Base-by-base conservation (phyloP, 208 protist species). In the Leishmania major region DNA sequence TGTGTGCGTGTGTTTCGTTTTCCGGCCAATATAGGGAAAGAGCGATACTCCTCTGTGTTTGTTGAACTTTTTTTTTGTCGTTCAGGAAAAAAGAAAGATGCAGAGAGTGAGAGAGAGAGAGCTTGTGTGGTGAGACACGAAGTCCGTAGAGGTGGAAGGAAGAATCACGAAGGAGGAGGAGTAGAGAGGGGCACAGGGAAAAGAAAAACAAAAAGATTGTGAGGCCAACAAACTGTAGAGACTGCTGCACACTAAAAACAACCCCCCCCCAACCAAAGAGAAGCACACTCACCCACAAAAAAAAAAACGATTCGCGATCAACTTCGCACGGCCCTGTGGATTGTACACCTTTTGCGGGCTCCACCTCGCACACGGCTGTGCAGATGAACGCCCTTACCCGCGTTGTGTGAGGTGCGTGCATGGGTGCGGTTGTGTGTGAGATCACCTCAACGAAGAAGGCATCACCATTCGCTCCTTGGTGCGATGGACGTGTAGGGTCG, bases 301-400 rank as follows among this genome's bases (percentile, higher is more conserved):
- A 62, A 62, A 66, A 43, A 77, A 77, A 62, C 5, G 51, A 40
- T 64, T 77, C 13, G 45, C 73, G 35, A 43, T n/a, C 73, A 47
- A 53, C 19, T 62, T 64, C 31, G 45, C 17, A 64, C 62, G 22
- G 53, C 31, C 37, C 35, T 45, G 73, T 45, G 47, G 35, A 66
- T 49, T 62, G 53, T 64, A 64, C 49, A 64, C 35, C 73, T 31
- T 66, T 62, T 77, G 35, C 66, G n/a, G 53, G 31, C 49, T 19
- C 53, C 53, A 40, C 19, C 45, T 51, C 73, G 73, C 73, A 77
- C 73, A 64, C 49, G 25, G 53, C 73, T 62, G 73, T 47, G 53
- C 53, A 31, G 53, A 64, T 62, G 45, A 45, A n/a, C 53, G 35
- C 53, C 53, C 35, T 43, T 49, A 31, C 28, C 28, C 53, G 73